phyloP scores from a whole-genome alignment of 2,329 filamentous ascomycete genomes.

The Paramyrothecium sp. region DNA sequence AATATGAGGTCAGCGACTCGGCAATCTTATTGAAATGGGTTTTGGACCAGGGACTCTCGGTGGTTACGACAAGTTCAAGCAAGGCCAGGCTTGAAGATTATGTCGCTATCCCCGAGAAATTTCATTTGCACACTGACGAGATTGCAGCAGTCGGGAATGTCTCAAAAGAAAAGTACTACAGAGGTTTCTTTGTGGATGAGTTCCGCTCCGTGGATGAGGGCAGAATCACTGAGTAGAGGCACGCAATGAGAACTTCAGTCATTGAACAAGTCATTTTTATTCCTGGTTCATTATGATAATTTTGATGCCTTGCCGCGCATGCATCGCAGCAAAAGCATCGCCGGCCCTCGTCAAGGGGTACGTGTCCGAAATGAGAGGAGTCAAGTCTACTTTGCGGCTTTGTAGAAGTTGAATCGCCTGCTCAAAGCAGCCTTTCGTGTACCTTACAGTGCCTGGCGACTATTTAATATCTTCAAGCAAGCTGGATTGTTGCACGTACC shows the following conservation, averaged over 20 bases:
- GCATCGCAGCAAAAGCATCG: slow-evolving; percentile 18
- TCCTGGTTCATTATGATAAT: slow-evolving; percentile 20
- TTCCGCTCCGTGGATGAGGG: not conserved
- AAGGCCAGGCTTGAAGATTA: slow-evolving; percentile 1
- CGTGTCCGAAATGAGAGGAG: slow-evolving; percentile 20
- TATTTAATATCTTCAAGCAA: not conserved
- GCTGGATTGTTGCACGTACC: slow-evolving; percentile 5
- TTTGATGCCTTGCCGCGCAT: slow-evolving; percentile 17
- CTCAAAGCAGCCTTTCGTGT: slow-evolving; percentile 21
- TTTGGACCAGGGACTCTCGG: slow-evolving; percentile 3
- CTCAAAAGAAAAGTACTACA: not conserved
- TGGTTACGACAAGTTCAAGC: slow-evolving; percentile 5
- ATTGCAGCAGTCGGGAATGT: not conserved
- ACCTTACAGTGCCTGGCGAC: slow-evolving; percentile 18
- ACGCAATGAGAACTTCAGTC: not conserved
- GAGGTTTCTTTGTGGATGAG: not conserved
- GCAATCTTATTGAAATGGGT: slow-evolving; percentile 5
- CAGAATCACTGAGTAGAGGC: too few species aligned
- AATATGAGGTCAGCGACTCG: slow-evolving; percentile 5
- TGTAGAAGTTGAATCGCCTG: slow-evolving; percentile 19
- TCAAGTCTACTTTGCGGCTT: slow-evolving; percentile 16
- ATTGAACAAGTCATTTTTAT: slow-evolving; percentile 3
- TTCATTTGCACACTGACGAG: not conserved
- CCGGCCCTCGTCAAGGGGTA: slow-evolving; percentile 15
- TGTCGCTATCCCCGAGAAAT: not conserved